A percentile compares a stretch with the other conserved stretches of the same genome.
Evolutionary conservation across 805 yeast species (phyloP).

Genomic region (Yarrowia sp.): DNA sequence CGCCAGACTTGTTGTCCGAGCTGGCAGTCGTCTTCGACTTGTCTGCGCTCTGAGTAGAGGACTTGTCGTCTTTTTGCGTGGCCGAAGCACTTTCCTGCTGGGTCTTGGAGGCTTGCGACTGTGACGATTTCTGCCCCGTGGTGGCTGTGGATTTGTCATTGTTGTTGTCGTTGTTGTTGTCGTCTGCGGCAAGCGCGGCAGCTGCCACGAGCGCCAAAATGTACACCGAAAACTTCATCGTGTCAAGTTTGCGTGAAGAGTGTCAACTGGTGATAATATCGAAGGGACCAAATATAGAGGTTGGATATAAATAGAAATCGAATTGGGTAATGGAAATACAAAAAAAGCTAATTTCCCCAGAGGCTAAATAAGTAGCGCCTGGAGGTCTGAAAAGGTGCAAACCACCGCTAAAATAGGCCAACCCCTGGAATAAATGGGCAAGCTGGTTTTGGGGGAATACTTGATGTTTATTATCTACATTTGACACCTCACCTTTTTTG

Average conservation of each 20-base stretch:
- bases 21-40: neutral
- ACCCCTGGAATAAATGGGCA: neutral
- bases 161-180: constrained; percentile 5
- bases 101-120: constrained; percentile 19
- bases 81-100: constrained; percentile 2
- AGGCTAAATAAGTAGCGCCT: neutral
- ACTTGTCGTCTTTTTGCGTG: constrained; percentile 4
- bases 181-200: constrained; percentile 20
- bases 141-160: constrained; percentile 21
- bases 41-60: neutral
- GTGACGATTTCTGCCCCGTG: constrained; percentile 11
- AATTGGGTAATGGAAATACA: constrained; percentile 24
- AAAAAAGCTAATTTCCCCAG: neutral
- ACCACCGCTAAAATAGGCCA: neutral
- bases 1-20: constrained; percentile 8
- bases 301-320: constrained; percentile 19
- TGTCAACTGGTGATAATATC: constrained; percentile 5
- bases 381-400: neutral
- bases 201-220: constrained; percentile 14
- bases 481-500: neutral
- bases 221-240: constrained; percentile 13
- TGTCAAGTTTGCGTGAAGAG: no score
- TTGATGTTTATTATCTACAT: no score
- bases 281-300: constrained; percentile 4
- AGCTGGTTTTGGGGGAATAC: neutral